A percentile compares a stretch with the other conserved stretches of the same genome.
Conservation (phyloP, 202 grass and related monocot genomes). For the Setaria italica region DNA sequence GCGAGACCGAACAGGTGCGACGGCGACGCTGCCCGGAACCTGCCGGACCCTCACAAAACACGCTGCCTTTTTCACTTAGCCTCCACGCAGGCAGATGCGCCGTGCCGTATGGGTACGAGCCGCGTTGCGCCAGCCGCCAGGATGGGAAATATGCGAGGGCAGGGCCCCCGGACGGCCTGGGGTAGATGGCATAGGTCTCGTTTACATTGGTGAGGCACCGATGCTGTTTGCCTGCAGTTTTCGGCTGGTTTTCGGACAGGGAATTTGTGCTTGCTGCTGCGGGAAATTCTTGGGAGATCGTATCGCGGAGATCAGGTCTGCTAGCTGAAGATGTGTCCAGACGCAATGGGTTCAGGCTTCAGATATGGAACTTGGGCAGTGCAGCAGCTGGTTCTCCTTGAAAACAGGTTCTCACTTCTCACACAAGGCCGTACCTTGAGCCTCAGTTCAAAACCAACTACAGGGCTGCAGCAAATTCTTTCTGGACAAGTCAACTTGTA, state of each 20-base stretch:
- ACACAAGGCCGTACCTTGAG: no score
- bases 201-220: slow-evolving; percentile 16
- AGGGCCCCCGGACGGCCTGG: not conserved
- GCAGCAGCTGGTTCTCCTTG: not conserved
- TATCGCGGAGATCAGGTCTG: slow-evolving; percentile 11
- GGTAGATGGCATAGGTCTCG: slow-evolving; percentile 24
- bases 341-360: not conserved
- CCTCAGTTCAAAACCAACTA: not conserved
- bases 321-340: slow-evolving; percentile 10
- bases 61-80: not conserved
- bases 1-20: slow-evolving; percentile 36
- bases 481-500: no score
- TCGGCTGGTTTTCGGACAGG: not conserved
- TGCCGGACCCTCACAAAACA: not conserved
- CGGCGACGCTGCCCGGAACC: slow-evolving; percentile 29
- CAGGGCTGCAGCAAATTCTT: no score
- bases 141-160: not conserved
- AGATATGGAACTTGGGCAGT: not conserved
- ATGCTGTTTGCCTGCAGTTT: not conserved
- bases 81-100: not conserved
- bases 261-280: slow-evolving; percentile 24
- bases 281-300: not conserved
- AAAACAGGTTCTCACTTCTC: not conserved
- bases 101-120: not conserved
- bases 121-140: not conserved